Base-by-base conservation (phyloP, 164 flowering plant species). In the Stephania cephalantha region DNA sequence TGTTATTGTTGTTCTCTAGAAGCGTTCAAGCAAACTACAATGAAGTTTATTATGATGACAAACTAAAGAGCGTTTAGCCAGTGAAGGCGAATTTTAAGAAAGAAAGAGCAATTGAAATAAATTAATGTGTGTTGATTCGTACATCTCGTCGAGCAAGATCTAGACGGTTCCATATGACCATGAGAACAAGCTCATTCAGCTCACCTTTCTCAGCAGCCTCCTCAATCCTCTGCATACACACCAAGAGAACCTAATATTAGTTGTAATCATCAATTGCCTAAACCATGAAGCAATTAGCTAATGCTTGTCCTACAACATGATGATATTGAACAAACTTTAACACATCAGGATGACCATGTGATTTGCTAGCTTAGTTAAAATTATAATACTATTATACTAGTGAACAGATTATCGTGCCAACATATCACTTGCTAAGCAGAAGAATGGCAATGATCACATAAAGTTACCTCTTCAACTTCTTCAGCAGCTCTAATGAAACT, bases 71-170 rank as follows among this genome's bases (percentile, higher is more conserved):
- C n/a, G 4, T 55, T 55, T 3, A 55, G 13, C 17, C 17, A 55
- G 4, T 2, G 11, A 55, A 55, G 63, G 6, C 6, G 7, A 55
- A 4, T 55, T 55, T 55, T 12, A 15, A 55, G 63, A 55, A 55
- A 55, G 17, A 12, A 55, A 48, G 6, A 48, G 53, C 53, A 48
- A 25, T 25, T 25, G 71, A 64, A 77, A 70, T 45, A 20, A 76
- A 7, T 2, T 35, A 25, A 25, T 25, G 42, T 35, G 42, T 35
- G 42, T 35, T 35, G 42, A 53, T 66, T 83, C 93, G 53, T 84
- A 95, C 99, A 86, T 95, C 99, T 78, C 94, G 95, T 46, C 97
- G 89, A 75, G 99, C 99, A 78, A 95, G 92, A 84, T 95, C 98
- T 75, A 93, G 98, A 68, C 99, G 98, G 84, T 90, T 95, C 99